These are phyloP conservation scores for Eragrostis tef DNA, from an alignment of 202 grass and related monocot species.

Conservation along the genomic window DNA sequence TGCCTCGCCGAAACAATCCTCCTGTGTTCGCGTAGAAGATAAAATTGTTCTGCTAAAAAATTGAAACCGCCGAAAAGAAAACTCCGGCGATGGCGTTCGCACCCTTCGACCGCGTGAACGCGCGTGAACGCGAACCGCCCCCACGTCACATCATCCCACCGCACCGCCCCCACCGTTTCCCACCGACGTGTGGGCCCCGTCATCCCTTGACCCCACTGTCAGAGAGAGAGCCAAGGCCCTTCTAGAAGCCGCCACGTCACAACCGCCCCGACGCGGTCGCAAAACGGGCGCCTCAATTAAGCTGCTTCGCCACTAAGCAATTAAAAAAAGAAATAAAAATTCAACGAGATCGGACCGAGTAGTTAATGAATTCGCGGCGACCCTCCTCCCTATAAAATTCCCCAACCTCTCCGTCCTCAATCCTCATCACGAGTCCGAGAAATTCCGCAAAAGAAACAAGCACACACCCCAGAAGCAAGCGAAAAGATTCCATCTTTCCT, in stretches of 20 bases:
- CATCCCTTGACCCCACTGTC: neutral
- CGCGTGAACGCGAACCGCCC: conserved; percentile 28
- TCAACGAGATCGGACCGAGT: neutral
- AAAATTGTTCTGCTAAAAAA: no score
- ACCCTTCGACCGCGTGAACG: conserved; percentile 15
- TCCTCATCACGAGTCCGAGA: conserved; percentile 17
- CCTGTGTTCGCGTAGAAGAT: no score
- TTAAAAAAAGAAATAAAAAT: neutral
- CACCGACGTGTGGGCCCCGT: neutral
- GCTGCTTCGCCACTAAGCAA: conserved; percentile 47
- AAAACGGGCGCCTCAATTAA: conserved; percentile 12
- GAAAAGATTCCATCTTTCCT: neutral
- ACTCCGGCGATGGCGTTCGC: conserved; percentile 27
- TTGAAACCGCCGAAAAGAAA: neutral
- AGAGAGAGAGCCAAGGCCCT: neutral
- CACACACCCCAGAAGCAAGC: neutral
- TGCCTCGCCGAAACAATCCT: neutral
- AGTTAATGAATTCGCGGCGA: neutral
- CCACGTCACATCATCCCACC: neutral
- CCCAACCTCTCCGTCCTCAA: neutral
- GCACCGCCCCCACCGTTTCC: neutral
- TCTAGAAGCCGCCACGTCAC: conserved; percentile 46
- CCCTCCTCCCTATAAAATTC: conserved; percentile 36
- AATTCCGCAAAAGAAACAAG: neutral
- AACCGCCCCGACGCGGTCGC: neutral